Base-by-base conservation (phyloP, 768 basidiomycete species). In the Tricholoma matsutake region DNA sequence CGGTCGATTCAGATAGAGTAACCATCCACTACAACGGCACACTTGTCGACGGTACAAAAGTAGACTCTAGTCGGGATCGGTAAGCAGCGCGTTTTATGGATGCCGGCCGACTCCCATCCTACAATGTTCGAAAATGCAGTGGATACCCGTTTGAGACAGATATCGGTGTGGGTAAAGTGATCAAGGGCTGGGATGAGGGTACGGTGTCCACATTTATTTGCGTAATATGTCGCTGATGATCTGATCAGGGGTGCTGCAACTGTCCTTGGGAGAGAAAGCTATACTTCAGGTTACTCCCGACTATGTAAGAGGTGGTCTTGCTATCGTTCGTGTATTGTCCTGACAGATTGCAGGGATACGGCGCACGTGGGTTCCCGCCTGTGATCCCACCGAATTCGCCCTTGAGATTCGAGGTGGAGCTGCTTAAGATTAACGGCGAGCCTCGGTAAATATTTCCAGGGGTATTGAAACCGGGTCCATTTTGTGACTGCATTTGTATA, bases 111-210 rank as follows among this genome's bases (percentile, higher is more conserved):
- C 55, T 37, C 16, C 29, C 16, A 31, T 2, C 35, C 59, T 49
- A 64, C 54, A 59, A 61, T 45, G 58, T 54, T 60, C 55, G 56
- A 59, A 25, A 39, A 54, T 32, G 11, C 72, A 91, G 91, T 41
- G 78, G 79, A 0, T 3, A 4, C 0, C 83, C 91, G 1, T 93
- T 94, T 71, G 67, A 74, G 63, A 91, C 89, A 3, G 69, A 83
- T 69, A 93, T 94, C 62, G 91, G 93, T 43, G 77, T 86, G 18
- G 89, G 91, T 8, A 86, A 87, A 69, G 93, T 96, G 53, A 94
- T 95, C 76, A 88, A 80, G 70, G 91, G 93, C 31, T 95, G 92
- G 94, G 93, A 94, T 69, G 91, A 94, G 73, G 93, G 93, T 88
- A 64, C 67, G 81, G 73, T 37, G 28, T 9, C 18, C 2, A 18